Conservation (phyloP, 1,284 basidiomycete species). For the Erythrobasidium hasegawianum region DNA sequence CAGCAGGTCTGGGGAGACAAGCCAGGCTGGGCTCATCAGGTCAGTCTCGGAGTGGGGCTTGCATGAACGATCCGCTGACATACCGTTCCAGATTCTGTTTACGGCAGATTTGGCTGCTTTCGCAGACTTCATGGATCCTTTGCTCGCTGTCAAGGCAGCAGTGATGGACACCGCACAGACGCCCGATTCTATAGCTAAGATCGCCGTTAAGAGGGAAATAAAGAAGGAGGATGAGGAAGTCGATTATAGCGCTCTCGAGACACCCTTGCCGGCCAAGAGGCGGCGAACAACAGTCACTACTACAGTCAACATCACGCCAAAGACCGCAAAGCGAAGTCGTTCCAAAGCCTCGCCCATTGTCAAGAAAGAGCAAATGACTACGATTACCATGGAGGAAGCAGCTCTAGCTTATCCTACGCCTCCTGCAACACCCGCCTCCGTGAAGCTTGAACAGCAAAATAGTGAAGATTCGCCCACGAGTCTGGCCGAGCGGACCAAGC, state of each 20-base stretch:
- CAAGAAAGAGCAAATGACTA: too few species aligned
- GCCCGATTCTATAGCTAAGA: neutral
- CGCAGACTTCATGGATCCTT: conserved; percentile 27
- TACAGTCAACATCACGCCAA: conserved; percentile 3
- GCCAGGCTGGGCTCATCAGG: conserved; percentile 90
- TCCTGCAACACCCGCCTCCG: conserved; percentile 12
- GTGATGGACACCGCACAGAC: neutral
- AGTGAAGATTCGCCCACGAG: neutral
- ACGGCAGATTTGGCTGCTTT: conserved; percentile 35
- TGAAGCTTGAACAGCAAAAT: neutral
- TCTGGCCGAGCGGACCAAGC: neutral
- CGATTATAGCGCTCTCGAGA: neutral
- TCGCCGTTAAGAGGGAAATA: neutral
- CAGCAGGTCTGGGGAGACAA: conserved; percentile 64
- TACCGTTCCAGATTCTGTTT: conserved; percentile 33
- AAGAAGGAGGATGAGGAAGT: conserved; percentile 21
- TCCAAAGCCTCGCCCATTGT: too few species aligned
- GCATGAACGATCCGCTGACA: neutral
- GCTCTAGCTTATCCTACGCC: conserved; percentile 20
- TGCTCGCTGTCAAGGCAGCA: conserved; percentile 4
- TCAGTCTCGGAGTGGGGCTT: conserved; percentile 48
- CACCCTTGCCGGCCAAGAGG: neutral
- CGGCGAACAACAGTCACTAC: neutral
- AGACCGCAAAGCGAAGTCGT: neutral
- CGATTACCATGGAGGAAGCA: neutral